Base-by-base conservation (phyloP, 2,329 filamentous ascomycete species). In the Harringtonia aguacate region DNA sequence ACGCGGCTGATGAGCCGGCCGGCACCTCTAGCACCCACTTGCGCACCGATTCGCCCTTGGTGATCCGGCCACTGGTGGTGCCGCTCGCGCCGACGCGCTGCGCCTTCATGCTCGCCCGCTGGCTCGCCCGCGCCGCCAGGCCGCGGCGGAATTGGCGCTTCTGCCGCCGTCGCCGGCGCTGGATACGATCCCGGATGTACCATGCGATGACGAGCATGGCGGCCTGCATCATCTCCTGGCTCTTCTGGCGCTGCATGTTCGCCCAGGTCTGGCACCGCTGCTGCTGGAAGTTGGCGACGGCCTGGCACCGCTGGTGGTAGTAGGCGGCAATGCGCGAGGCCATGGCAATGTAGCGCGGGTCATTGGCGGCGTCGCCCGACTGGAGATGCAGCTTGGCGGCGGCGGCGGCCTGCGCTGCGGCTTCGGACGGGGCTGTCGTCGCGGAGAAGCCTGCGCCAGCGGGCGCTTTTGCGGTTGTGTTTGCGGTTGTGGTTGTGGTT, bases 141-240 rank as follows among this genome's bases (percentile, higher is more conserved):
- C 63, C 65, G 9, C 58, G 56, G 42, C 59, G 59, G 51, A 71
- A 71, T 17, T 56, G 54, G 17, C 63, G 59, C 58, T 63, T 67
- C 52, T 64, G 58, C 41, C 61, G 56, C 50, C 58, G 59, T 36
- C 66, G 60, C 24, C 66, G 59, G 28, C 67, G 61, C 46, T 62
- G 58, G 50, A 70, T 67, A 28, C 67, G 64, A 50, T 70, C 68
- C 36, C 68, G 63, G 36, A 69, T 63, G 50, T 71, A 70, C 68
- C 68, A 71, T 13, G 68, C 68, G 28, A 71, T 66, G 4, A 70
- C 64, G 20, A 71, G 54, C 63, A 69, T 70, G 46, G 68, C 65
- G 1, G 67, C 67, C 50, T 68, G 66, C 58, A 64, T 68, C 60
- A 67, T 67, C 48, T 70, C 67, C 54, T 69, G 67, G 50, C 64